Evolutionary conservation across 352 stramenopile species (phyloP), one percentile per base, ranked within the genome.

Genomic region (Lagenidium sp.): DNA sequence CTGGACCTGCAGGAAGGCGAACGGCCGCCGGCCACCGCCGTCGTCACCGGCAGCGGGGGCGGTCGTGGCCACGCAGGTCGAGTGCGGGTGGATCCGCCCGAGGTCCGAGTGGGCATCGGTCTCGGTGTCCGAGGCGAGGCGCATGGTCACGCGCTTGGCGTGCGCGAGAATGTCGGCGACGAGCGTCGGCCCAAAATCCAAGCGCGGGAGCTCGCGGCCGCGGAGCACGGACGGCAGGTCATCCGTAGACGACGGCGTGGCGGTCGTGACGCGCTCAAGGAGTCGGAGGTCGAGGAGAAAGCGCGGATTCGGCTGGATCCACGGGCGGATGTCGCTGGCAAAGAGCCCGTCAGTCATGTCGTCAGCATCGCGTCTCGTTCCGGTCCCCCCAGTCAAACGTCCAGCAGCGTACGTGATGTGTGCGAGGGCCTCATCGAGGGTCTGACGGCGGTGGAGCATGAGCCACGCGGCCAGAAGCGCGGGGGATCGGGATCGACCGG

Each of bases 61-160:
- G 2, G 44, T 68, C 0, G 65, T 81, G n/a, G 71, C 77, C 4
- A 57, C 16, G 18, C 71, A 68, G 7, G 62, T 53, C 8, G 66
- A 61, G 28, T 60, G 50, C 2, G 28, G 31, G 25, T 58, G 68
- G 7, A 85, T 69, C 2, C 32, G 28, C 7, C 23, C 10, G 15
- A 89, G 53, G 43, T 85, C 66, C 23, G 77, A 89, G 36, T 82
- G 80, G 1, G 4, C 12, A 36, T 89, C 73, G 31, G 55, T 41
- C 15, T 57, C 26, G 3, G 65, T 34, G 41, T 85, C 76, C 1
- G 68, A 81, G 6, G 64, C 15, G 4, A 86, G 56, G 1, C 76
- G 77, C 66, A 89, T 86, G 19, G 73, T 89, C 25, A 85, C 61
- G 0, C 54, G 72, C 44, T 89, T 89, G 4, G 43, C 44, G 42